These are phyloP conservation scores for Alternaria ventricosa DNA, from an alignment of 2,329 filamentous ascomycete species.

Conservation along the genomic window DNA sequence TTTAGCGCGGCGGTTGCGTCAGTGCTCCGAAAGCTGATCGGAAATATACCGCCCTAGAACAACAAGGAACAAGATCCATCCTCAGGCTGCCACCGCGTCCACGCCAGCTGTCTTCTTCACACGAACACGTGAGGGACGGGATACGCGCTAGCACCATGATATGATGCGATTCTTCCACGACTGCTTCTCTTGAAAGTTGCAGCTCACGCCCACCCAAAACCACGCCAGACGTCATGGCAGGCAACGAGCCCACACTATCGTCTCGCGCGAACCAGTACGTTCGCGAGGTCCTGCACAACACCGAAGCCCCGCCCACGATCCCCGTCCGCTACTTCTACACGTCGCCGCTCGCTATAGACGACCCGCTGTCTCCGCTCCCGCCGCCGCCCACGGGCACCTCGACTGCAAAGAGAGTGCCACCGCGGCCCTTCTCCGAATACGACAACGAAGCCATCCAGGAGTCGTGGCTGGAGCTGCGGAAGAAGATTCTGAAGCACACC, in stretches of 20 bases:
- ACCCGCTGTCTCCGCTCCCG: slow-evolving; percentile 76
- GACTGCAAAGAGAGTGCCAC: slow-evolving; percentile 62
- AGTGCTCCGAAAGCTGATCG: slow-evolving; percentile 29
- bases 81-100: slow-evolving; percentile 24
- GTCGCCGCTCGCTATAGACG: slow-evolving; percentile 82
- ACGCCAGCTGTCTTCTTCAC: slow-evolving; percentile 10
- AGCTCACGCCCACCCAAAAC: background rate
- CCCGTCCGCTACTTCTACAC: slow-evolving; percentile 76
- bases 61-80: slow-evolving; percentile 8
- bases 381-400: slow-evolving; percentile 57
- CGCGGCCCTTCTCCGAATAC: slow-evolving; percentile 77
- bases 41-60: slow-evolving; percentile 15
- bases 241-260: slow-evolving; percentile 31
- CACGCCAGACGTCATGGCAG: slow-evolving; percentile 22
- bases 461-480: slow-evolving; percentile 72
- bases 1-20: slow-evolving; percentile 39
- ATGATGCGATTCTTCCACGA: slow-evolving; percentile 15
- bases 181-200: slow-evolving; percentile 10
- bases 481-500: slow-evolving; percentile 54
- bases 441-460: slow-evolving; percentile 83
- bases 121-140: slow-evolving; percentile 9
- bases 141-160: slow-evolving; percentile 14
- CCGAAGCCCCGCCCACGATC: slow-evolving; percentile 44
- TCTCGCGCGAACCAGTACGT: slow-evolving; percentile 53
- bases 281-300: slow-evolving; percentile 51